Conservation (phyloP, 1,139 yeast species). For the Hansenula anomala region DNA sequence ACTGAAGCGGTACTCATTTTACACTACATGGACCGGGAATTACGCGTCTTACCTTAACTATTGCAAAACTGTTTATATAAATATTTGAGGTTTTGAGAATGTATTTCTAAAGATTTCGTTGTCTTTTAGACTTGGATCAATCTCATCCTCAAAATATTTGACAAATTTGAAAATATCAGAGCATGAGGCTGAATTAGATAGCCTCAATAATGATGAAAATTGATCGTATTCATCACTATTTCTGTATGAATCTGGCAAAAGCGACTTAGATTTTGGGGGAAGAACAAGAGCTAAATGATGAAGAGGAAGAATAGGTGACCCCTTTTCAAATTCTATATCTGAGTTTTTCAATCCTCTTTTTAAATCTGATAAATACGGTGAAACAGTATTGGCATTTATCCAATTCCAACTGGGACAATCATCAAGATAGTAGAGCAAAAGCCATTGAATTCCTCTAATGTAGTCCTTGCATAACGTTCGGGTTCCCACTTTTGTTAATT, state of each 20-base stretch:
- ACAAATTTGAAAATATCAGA: background rate
- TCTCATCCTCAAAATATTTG: background rate
- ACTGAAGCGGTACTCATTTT: too few relatives aligned
- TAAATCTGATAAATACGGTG: slow-evolving; percentile 12
- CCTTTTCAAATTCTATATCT: background rate
- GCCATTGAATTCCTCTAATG: slow-evolving; percentile 11
- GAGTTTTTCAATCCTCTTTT: too few relatives aligned
- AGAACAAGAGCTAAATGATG: background rate
- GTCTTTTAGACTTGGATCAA: background rate
- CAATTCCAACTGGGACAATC: slow-evolving; percentile 5
- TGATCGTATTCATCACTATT: background rate
- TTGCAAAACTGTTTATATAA: too few relatives aligned
- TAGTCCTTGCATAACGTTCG: too few relatives aligned
- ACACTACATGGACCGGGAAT: background rate
- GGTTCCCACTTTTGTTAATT: too few relatives aligned
- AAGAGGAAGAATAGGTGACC: background rate
- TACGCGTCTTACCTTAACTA: background rate
- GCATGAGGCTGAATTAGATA: background rate
- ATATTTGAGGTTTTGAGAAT: too few relatives aligned
- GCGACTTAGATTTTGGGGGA: background rate
- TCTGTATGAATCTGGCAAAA: background rate
- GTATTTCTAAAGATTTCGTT: too few relatives aligned
- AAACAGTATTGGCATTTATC: slow-evolving; percentile 2
- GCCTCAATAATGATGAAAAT: background rate
- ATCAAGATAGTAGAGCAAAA: slow-evolving; percentile 10